Base-by-base conservation (phyloP, 148 eudicot genomes). In the Tetragonia tetragonoides region DNA sequence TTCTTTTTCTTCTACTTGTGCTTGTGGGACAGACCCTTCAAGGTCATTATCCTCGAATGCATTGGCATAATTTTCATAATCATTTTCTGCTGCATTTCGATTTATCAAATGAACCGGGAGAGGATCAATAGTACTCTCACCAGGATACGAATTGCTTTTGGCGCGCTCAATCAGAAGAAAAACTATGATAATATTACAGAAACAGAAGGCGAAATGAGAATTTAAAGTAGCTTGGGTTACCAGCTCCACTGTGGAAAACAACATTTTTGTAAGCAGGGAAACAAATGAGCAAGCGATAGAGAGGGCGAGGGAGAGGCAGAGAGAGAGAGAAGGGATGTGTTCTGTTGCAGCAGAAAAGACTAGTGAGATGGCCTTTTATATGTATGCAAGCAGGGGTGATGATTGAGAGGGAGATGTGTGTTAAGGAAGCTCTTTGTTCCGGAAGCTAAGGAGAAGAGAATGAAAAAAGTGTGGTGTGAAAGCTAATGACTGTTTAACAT, bases 171-270 rank as follows among this genome's bases (percentile, higher is more conserved):
- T 69, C 23, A 93, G 84, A 46, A 93, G 85, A 47, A 84, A 68
- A 70, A 80, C 81, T 39, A 93, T 88, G 79, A 91, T 85, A 5
- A 93, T 70, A 56, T 93, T 91, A 79, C 93, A 91, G 80, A 93
- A 87, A 66, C 90, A 87, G 75, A 93, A 93, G 10, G 86, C 34
- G 5, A 83, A 28, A 17, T 81, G 89, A 20, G 87, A 81, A 68
- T 85, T 93, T 18, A 87, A 84, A 67, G 90, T 77, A 21, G 91
- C 92, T 39, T 80, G 63, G 42, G 80, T 71, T 75, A 91, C 68
- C 75, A 89, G 24, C 73, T 88, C 93, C 23, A 87, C 56, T 54
- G 86, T 79, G 21, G 81, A 82, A 63, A 54, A 37, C 73, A 91
- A 83, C 91, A 89, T 85, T 16, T 78, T 44, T 16, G 23, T 24